Evolutionary conservation across 345 rosid species (phyloP), one percentile per base, ranked within the genome.

Genomic region (Aethionema arabicum): DNA sequence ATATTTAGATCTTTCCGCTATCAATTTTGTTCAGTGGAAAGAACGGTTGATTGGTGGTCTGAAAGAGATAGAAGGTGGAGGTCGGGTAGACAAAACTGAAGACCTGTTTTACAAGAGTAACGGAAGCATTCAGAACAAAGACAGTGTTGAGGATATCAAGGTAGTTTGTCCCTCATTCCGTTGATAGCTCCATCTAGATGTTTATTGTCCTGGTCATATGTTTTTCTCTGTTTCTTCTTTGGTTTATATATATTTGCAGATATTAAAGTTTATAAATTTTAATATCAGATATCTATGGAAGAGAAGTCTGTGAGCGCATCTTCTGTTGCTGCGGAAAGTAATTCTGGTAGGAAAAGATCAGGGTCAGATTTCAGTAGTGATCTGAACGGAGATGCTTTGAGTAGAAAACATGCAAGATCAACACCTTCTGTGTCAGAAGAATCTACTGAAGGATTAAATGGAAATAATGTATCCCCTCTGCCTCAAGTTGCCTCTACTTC

Each of bases 21-120:
- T 42, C 65, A 64, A 61, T 41, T 79, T 67, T 76, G 49, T 81
- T 52, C 66, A 89, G 98, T 92, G 98, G 98, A 82, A 89, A 68
- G 95, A 84, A 68, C 93, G 95, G 67, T 68, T 92, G 72, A 70
- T 68, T 33, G 79, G 78, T 70, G 91, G 91, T 66, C 69, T 92
- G 74, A 83, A 77, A 77, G 86, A 77, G 73, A 78, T 89, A 82
- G 77, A 89, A 63, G 72, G 72, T 63, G 93, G 85, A 68, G 77
- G 72, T 35, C 53, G 72, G 59, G 79, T 72, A 42, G 88, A 73
- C 59, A 78, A 75, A 65, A 68, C 72, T 40, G 72, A 78, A 59
- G 73, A 54, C 61, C 79, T 73, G 66, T 77, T 67, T 76, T 67
- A 53, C 59, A 82, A 76, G 61, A 69, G 64, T 55, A 83, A 80